Percentiles rank a stretch among this genome's conserved stretches.
Conservation (phyloP, 495 filamentous ascomycete species). For the Penicillium salamii region DNA sequence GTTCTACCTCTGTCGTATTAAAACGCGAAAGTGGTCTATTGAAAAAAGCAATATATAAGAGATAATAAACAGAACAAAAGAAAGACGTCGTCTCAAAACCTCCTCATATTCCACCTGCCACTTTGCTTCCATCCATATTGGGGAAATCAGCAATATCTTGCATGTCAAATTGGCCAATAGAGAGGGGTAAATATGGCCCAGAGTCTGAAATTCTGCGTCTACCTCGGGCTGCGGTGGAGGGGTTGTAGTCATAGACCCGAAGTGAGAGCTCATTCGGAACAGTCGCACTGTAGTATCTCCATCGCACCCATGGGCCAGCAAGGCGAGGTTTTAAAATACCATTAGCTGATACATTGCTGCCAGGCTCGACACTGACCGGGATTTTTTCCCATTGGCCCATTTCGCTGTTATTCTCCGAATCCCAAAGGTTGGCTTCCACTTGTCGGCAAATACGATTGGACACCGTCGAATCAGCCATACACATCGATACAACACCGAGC, state of each 20-base stretch:
- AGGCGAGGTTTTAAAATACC: neutral
- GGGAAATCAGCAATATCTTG: too few species aligned
- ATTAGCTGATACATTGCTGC: too few species aligned
- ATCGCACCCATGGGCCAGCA: neutral
- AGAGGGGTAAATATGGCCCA: too few species aligned
- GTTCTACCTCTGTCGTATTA: too few species aligned
- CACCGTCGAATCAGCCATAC: neutral
- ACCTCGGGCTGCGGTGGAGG: neutral
- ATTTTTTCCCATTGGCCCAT: neutral
- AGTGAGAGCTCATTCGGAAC: neutral
- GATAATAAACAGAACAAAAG: too few species aligned
- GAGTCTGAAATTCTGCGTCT: too few species aligned
- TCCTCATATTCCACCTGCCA: too few species aligned
- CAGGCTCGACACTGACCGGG: neutral
- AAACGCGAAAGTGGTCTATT: too few species aligned
- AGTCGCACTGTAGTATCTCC: neutral
- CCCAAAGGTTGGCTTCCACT: neutral
- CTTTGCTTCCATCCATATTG: too few species aligned
- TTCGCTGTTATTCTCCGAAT: neutral
- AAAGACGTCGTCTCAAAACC: too few species aligned
- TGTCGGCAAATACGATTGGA: neutral
- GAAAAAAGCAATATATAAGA: too few species aligned
- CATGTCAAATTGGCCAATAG: too few species aligned
- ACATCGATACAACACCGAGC: neutral
- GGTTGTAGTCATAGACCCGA: neutral